A percentile compares a stretch with the other conserved stretches of the same genome.
phyloP scores from a whole-genome alignment of 2,329 filamentous ascomycete species.

The Aspergillaceae sp. region DNA sequence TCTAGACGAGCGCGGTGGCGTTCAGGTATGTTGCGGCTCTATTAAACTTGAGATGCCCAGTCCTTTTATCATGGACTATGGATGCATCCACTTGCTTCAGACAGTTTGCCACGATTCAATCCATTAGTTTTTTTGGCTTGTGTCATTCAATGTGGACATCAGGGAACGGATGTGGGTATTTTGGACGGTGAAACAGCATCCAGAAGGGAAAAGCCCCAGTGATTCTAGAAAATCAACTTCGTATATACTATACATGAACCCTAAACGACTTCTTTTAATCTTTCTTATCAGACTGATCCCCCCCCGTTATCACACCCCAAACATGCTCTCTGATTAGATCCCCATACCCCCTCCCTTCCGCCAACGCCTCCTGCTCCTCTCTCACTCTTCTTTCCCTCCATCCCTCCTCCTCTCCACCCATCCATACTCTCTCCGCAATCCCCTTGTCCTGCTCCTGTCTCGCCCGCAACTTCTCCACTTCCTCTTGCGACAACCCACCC shows the following conservation, averaged over 20 bases:
- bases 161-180: too few species aligned
- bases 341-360: constrained; percentile 37
- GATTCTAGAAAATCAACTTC: too few species aligned
- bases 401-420: constrained; percentile 35
- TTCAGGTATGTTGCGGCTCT: too few species aligned
- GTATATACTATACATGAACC: neutral
- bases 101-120: too few species aligned
- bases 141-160: too few species aligned
- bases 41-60: too few species aligned
- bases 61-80: too few species aligned
- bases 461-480: constrained; percentile 27
- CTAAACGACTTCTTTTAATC: neutral
- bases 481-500: constrained; percentile 14
- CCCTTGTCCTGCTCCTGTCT: constrained; percentile 22
- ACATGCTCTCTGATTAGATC: constrained; percentile 40
- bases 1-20: too few species aligned
- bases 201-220: too few species aligned
- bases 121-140: too few species aligned
- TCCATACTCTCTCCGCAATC: constrained; percentile 27
- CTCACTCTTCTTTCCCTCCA: constrained; percentile 36
- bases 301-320: constrained; percentile 28
- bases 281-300: constrained; percentile 29
- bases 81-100: too few species aligned
- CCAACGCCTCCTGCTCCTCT: constrained; percentile 37
- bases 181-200: too few species aligned